Conservation (phyloP, 805 yeast species). For the Cyberlindnera sargentensis region DNA sequence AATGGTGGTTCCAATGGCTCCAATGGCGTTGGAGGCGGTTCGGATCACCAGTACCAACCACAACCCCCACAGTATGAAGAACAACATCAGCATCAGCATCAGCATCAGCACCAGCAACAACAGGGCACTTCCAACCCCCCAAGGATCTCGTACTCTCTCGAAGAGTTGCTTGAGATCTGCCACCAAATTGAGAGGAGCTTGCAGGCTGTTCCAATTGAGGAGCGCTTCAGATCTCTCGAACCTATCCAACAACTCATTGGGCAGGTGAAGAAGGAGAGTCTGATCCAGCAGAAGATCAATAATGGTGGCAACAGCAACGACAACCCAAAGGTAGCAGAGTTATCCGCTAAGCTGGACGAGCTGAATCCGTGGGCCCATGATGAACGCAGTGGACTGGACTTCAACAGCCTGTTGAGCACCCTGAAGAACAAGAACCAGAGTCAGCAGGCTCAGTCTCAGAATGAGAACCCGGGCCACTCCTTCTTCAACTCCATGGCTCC, state of each 20-base stretch:
- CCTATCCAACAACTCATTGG: conserved; percentile 18
- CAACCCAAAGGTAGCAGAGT: conserved; percentile 7
- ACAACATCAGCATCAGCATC: no score
- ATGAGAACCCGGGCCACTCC: neutral
- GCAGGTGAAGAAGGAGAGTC: conserved; percentile 18
- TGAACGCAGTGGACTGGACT: conserved; percentile 19
- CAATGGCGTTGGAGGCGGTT: neutral
- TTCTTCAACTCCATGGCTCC: no score
- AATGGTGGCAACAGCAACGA: neutral
- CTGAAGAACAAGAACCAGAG: conserved; percentile 12
- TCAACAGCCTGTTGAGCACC: conserved; percentile 17
- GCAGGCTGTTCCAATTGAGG: conserved; percentile 23
- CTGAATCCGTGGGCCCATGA: conserved; percentile 17
- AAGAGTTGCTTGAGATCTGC: conserved; percentile 50
- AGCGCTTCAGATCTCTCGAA: conserved; percentile 26
- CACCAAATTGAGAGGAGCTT: conserved; percentile 28
- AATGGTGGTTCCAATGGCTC: neutral
- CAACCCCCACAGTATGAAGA: no score
- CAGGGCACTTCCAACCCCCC: no score
- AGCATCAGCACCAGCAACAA: no score
- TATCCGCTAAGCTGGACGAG: conserved; percentile 14
- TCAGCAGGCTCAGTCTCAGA: conserved; percentile 7
- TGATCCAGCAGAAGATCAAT: conserved; percentile 7
- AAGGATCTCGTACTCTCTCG: conserved; percentile 32
- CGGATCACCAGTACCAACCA: neutral